These are phyloP conservation scores for Papilionanthe hybrid DNA, from an alignment of 116 monocot species.

Conservation along the genomic window DNA sequence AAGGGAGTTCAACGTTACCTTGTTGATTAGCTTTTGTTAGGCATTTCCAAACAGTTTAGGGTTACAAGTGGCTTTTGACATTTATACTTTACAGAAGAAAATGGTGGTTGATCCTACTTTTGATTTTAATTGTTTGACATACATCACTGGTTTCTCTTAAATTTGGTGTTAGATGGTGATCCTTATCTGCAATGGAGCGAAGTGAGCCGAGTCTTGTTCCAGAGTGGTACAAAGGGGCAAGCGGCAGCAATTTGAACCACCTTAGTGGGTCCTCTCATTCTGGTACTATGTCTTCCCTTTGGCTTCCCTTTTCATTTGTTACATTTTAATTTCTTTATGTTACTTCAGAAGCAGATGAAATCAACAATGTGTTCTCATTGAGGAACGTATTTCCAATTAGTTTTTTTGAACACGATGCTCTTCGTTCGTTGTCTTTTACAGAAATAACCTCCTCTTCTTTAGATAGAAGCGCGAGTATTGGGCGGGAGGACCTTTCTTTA, in stretches of 20 bases:
- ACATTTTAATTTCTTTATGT: constrained; percentile 6
- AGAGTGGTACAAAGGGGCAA: constrained; percentile 59
- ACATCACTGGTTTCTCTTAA: background rate
- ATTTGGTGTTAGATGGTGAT: constrained; percentile 43
- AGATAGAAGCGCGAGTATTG: constrained; percentile 28
- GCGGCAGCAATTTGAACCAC: constrained; percentile 29
- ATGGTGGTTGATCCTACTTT: background rate
- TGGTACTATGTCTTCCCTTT: constrained; percentile 28
- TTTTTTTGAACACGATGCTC: constrained; percentile 31
- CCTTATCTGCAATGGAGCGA: constrained; percentile 48
- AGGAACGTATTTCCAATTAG: constrained; percentile 42
- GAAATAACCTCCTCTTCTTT: constrained; percentile 40
- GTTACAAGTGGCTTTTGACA: background rate
- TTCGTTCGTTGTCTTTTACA: constrained; percentile 12
- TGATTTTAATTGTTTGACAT: background rate
- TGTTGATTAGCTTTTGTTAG: background rate
- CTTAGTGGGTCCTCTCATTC: constrained; percentile 30
- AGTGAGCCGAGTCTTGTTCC: constrained; percentile 72
- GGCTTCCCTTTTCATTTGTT: background rate
- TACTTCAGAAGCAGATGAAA: constrained; percentile 42
- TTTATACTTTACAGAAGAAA: background rate
- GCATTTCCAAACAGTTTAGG: background rate
- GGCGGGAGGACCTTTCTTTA: constrained; percentile 16
- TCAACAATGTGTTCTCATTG: constrained; percentile 15
- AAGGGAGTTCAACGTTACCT: background rate